Base-by-base conservation (phyloP, 345 rosid species). In the Rhizophora mangle region DNA sequence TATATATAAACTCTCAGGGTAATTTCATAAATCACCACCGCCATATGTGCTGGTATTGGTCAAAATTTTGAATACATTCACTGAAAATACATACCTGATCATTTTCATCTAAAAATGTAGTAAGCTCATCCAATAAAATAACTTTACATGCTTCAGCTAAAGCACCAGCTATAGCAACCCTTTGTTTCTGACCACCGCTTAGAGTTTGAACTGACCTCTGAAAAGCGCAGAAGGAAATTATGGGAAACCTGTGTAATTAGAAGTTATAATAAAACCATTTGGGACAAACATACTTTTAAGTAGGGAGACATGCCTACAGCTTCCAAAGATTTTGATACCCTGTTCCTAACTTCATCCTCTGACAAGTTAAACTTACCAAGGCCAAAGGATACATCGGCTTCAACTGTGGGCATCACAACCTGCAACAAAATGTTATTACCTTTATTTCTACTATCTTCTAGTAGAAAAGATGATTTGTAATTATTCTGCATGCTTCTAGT, bases 341-440 rank as follows among this genome's bases (percentile, higher is more conserved):
- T 85, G 63, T 81, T 69, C 74, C 83, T 87, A 49, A 89, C 95
- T 77, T 87, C 88, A 58, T 80, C 86, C 6, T 32, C 78, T 63
- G 82, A 68, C 75, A 89, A 76, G 67, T 79, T 79, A 59, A 82
- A 83, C 74, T 87, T 94, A 32, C 98, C 97, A 30, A 89, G 93
- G 81, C 96, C 98, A 84, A 94, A 89, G 26, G 97, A 84, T 27
- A 94, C 97, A 81, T 94, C 95, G 64, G 93, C 89, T 85, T 94
- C 96, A 11, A 94, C 96, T 9, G 96, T 89, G 54, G 98, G 98
- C 98, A 94, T 94, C 70, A 94, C 89, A 62, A 91, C 97, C 97
- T 91, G 93, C 61, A 59, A 66, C 37, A 58, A 64, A 63, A 31
- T 49, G 69, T 54, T 24, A 26, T n/a, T 36, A 52, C 69, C 62